Base-by-base conservation (phyloP, 805 yeast species). In the Yarrowia hollandica region DNA sequence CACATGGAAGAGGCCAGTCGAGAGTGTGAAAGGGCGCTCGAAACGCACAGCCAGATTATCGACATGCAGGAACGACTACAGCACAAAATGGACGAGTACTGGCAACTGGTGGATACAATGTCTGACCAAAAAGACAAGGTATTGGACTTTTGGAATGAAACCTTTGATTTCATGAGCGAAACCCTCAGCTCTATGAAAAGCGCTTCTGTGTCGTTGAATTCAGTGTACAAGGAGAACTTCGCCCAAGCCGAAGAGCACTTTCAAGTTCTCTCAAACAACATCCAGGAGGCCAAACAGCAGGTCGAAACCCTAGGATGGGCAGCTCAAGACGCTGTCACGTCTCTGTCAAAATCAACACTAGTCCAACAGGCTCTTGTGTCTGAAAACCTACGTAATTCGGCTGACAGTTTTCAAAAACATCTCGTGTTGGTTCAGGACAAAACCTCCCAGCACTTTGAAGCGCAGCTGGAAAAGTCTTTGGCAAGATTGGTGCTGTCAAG, bases 21-120 rank as follows among this genome's bases (percentile, higher is more conserved):
- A 18, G 34, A 37, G 18, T 35, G 44, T 11, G 58, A 52, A 26
- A 22, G 56, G 19, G 28, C 59, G 12, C 28, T 64, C 18, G 16
- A 31, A 5, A 25, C 62, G 8, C 54, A 63, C 38, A 30, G 23
- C 22, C 54, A 46, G 33, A 38, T 63, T n/a, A 56, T 62, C 18
- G 33, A 42, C 15, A 37, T 63, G 16, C 64, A 64, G 52, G 37
- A 38, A 5, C 22, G 22, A 8, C 28, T 37, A 6, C 58, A 52
- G n/a, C 1, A 5, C 3, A 35, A 52, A 14, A 25, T 52, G 42
- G 44, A 16, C 8, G 44, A 52, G 26, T 52, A 48, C 15, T 31
- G 21, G 31, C 4, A 15, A 0, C 4, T 48, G 15, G 55, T 48
- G 21, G 55, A 22, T 5, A 22, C 28, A 8, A 22, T 48, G 38